Evolutionary conservation across 2,329 filamentous ascomycete species (phyloP), one percentile per base, ranked within the genome.

Genomic region (Fusarium torulosum): DNA sequence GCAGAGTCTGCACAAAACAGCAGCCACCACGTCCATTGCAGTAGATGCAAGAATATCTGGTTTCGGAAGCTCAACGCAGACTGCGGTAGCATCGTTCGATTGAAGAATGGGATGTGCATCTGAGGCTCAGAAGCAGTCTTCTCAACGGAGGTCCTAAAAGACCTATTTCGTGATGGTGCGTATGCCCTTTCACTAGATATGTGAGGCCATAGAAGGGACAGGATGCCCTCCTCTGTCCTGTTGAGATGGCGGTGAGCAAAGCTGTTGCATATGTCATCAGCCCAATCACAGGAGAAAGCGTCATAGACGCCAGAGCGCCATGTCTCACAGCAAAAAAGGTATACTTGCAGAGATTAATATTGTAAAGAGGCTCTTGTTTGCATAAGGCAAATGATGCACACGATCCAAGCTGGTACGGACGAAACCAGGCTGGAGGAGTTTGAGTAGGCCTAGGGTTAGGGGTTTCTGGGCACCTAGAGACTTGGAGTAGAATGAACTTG

Each of bases 241-340:
- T 64, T 64, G 59, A 67, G 64, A 44, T 56, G 59, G 66, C 66
- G 66, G 66, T 69, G 66, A 69, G 63, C 46, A 43, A 38, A 33
- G 33, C 40, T n/a, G 25, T 41, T 56, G 54, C 59, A 40, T 45
- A 42, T 51, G 35, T 49, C 27, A 37, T 29, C 23, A 56, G 47
- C 37, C 53, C 49, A 66, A 44, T 42, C 46, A 60, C 50, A 52
- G 33, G 29, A 35, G 9, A 15, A 59, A 35, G 19, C 35, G 23
- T 46, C 35, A 29, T 42, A 29, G 37, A 53, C 35, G 15, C 50
- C 25, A 54, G 33, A 11, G 45, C 66, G 61, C 43, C 50, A 59
- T 69, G 61, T 67, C 61, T 69, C 66, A 69, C 37, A 54, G 40
- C 21, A 35, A 53, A 53, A 38, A 50, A 37, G 42, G 37, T 40